Evolutionary conservation across 139 green algal species (phyloP).

Genomic region (Ettlia oleoabundans): DNA sequence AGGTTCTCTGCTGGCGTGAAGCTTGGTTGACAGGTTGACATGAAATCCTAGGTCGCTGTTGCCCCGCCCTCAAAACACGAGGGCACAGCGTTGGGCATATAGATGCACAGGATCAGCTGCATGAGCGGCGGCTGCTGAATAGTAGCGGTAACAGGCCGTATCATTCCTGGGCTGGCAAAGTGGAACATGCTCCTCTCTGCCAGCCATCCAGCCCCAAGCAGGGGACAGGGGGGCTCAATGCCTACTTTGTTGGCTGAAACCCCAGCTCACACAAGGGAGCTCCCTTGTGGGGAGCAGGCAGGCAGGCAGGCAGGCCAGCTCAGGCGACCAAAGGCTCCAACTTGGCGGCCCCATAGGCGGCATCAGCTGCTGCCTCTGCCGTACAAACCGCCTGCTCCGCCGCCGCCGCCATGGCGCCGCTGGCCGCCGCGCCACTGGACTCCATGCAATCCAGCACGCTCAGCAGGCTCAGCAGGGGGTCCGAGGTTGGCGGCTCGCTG

Average conservation of each 20-base stretch:
- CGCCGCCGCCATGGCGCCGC: not conserved
- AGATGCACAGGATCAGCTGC: too few relatives aligned
- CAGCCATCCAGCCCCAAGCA: not conserved
- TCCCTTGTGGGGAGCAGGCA: not conserved
- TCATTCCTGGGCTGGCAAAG: too few relatives aligned
- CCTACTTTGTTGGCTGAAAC: too few relatives aligned
- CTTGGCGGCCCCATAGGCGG: slow-evolving; percentile 19
- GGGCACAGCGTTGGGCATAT: too few relatives aligned
- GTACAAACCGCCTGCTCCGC: not conserved
- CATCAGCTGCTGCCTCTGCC: slow-evolving; percentile 8
- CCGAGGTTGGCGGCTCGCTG: not conserved
- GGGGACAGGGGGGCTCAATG: too few relatives aligned
- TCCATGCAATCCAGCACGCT: slow-evolving; percentile 2
- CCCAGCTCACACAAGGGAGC: not conserved
- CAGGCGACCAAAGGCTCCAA: not conserved
- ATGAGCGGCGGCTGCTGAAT: too few relatives aligned
- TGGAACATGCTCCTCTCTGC: too few relatives aligned
- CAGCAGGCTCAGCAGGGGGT: slow-evolving; percentile 43
- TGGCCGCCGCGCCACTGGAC: not conserved
- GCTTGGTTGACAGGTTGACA: too few relatives aligned
- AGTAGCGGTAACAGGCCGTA: too few relatives aligned
- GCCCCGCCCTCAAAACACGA: too few relatives aligned
- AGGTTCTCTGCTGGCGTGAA: too few relatives aligned
- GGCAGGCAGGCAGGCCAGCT: not conserved
- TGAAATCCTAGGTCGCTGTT: too few relatives aligned